Conservation (phyloP, 2,329 filamentous ascomycete species). For the Fusarium sp. region DNA sequence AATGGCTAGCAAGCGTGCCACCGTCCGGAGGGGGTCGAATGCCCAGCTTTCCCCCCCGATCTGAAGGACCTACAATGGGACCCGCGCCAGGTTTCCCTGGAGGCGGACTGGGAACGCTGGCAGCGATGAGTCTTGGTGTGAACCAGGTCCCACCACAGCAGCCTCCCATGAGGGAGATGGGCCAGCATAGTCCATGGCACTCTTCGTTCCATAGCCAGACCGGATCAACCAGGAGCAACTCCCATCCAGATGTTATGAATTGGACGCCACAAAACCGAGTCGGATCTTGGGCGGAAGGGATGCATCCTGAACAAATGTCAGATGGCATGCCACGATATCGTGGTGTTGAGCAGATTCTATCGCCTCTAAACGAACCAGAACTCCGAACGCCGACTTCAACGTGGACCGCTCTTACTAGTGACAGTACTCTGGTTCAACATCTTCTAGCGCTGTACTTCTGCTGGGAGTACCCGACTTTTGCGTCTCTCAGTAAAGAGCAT, state of each 20-base stretch:
- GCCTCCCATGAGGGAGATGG: constrained; percentile 52
- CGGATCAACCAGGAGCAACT: constrained; percentile 59
- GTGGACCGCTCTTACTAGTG: constrained; percentile 72
- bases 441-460: constrained; percentile 76
- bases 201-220: constrained; percentile 60
- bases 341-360: constrained; percentile 61
- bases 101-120: constrained; percentile 43
- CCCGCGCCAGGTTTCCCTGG: constrained; percentile 47
- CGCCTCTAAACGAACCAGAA: constrained; percentile 58
- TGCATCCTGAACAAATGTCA: constrained; percentile 50
- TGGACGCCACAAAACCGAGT: constrained; percentile 61
- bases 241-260: constrained; percentile 59
- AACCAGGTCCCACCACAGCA: constrained; percentile 49
- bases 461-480: constrained; percentile 81
- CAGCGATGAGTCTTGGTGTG: constrained; percentile 49
- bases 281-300: constrained; percentile 62
- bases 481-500: constrained; percentile 76
- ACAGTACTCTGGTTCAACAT: constrained; percentile 69
- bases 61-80: constrained; percentile 33
- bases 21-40: constrained; percentile 48
- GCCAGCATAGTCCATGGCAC: constrained; percentile 61
- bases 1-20: constrained; percentile 59
- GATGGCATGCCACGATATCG: constrained; percentile 52
- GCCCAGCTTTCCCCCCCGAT: constrained; percentile 43
- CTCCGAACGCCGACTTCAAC: constrained; percentile 56